A percentile compares a stretch with the other conserved stretches of the same genome.
Evolutionary conservation across 108 stramenopile species (phyloP).

Genomic region (Aureococcus anophagefferens): DNA sequence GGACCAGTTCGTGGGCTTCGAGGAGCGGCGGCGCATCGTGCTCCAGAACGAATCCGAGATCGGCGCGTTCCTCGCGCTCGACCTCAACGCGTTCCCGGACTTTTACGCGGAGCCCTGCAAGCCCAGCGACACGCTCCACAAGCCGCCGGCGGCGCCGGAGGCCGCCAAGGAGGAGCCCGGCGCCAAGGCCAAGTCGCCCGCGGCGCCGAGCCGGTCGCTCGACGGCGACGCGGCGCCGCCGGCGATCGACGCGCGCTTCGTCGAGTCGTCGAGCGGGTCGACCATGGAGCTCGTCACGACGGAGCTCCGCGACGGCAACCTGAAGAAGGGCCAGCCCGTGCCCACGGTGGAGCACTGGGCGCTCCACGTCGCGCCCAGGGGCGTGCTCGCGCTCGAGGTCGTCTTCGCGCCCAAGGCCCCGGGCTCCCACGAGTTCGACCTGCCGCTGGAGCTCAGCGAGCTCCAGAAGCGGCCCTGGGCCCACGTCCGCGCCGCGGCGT

Average conservation of each 20-base stretch:
- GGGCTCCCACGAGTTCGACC: slow-evolving; percentile 26
- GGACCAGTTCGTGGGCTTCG: neutral
- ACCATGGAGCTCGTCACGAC: neutral
- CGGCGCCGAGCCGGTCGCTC: too few species aligned
- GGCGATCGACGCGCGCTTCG: too few species aligned
- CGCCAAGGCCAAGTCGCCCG: too few species aligned
- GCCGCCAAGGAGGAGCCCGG: too few species aligned
- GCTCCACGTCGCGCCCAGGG: slow-evolving; percentile 19
- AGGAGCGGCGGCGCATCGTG: neutral
- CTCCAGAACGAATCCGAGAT: neutral
- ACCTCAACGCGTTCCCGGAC: neutral
- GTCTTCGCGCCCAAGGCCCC: slow-evolving; percentile 24
- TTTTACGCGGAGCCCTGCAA: too few species aligned
- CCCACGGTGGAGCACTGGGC: slow-evolving; percentile 3
- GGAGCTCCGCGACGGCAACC: neutral
- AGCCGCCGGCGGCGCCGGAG: too few species aligned
- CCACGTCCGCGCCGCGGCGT: slow-evolving; percentile 17
- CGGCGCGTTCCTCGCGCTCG: neutral
- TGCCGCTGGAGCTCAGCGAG: slow-evolving; percentile 28
- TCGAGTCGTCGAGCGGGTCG: neutral
- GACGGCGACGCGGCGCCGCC: too few species aligned
- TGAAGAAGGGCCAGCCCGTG: neutral
- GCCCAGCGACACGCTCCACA: too few species aligned
- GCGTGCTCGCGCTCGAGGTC: slow-evolving; percentile 17
- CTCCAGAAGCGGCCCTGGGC: neutral